These are phyloP conservation scores for Breynia disticha DNA, from an alignment of 441 rosid species.

Conservation along the genomic window DNA sequence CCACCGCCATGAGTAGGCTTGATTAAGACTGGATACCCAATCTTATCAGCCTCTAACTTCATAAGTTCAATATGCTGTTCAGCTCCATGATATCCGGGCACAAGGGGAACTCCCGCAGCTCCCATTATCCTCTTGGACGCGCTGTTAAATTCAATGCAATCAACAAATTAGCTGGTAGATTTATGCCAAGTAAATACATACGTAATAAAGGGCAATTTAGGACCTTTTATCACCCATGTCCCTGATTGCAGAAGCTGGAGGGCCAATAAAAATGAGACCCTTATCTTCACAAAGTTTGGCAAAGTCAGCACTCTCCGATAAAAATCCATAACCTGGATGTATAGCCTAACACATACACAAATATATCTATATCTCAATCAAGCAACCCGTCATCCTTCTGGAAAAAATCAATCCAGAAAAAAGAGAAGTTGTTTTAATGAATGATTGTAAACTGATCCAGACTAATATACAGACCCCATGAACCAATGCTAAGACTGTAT, in stretches of 20 bases:
- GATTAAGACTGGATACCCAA: conserved; percentile 82
- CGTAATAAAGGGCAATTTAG: neutral
- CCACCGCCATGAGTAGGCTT: conserved; percentile 98
- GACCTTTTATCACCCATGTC: conserved; percentile 99
- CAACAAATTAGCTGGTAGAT: neutral
- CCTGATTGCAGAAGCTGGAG: conserved; percentile 82
- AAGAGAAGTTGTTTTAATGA: too few relatives aligned
- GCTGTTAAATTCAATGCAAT: conserved; percentile 24
- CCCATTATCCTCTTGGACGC: conserved; percentile 98
- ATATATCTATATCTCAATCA: conserved; percentile 9
- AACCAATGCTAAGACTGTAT: too few relatives aligned
- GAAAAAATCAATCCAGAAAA: too few relatives aligned
- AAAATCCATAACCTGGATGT: conserved; percentile 91
- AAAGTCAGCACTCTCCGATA: conserved; percentile 79
- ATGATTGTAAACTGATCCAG: too few relatives aligned
- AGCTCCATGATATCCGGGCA: conserved; percentile 87
- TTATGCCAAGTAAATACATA: neutral
- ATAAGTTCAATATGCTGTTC: conserved; percentile 77
- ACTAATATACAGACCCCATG: too few relatives aligned
- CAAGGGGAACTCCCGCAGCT: conserved; percentile 90
- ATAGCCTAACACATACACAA: conserved; percentile 62
- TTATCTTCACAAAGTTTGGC: conserved; percentile 79
- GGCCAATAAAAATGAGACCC: conserved; percentile 76
- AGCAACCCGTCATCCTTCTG: neutral
- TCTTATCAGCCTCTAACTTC: conserved; percentile 82